phyloP scores from a whole-genome alignment of 148 eudicot genomes.

The Camellia granthamiana region DNA sequence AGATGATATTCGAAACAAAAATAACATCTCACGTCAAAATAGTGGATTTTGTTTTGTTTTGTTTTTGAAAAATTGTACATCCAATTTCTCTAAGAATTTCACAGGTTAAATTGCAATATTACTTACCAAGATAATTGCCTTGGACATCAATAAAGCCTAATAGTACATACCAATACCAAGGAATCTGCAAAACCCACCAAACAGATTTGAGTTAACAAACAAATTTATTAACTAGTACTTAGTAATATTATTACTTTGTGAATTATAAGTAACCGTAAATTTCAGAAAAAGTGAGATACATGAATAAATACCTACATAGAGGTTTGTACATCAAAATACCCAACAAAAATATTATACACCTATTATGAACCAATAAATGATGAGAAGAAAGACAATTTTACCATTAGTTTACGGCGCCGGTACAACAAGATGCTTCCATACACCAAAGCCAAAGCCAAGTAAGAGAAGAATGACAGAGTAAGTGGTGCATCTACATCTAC shows the following conservation, averaged over 20 bases:
- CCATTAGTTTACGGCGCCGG: conserved; percentile 61
- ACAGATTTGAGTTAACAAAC: not conserved
- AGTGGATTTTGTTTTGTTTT: too few species aligned
- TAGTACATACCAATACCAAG: conserved; percentile 79
- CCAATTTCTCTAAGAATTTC: too few species aligned
- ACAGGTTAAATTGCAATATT: not conserved
- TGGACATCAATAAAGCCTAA: conserved; percentile 84
- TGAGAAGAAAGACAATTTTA: conserved; percentile 13
- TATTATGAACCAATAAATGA: too few species aligned
- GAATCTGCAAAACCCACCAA: conserved; percentile 51
- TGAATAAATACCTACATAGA: not conserved
- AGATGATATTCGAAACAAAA: too few species aligned
- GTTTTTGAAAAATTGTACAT: too few species aligned
- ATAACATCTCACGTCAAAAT: too few species aligned
- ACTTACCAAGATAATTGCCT: conserved; percentile 80
- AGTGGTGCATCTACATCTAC: conserved; percentile 81
- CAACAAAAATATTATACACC: too few species aligned
- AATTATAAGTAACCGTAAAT: not conserved
- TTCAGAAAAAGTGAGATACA: not conserved
- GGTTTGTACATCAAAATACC: not conserved
- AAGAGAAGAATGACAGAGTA: conserved; percentile 64
- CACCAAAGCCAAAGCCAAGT: conserved; percentile 59
- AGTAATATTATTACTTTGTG: not conserved
- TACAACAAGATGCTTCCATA: conserved; percentile 74
- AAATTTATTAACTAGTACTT: not conserved